phyloP scores from a whole-genome alignment of 2,329 filamentous ascomycete species.

The Claviceps sp. region DNA sequence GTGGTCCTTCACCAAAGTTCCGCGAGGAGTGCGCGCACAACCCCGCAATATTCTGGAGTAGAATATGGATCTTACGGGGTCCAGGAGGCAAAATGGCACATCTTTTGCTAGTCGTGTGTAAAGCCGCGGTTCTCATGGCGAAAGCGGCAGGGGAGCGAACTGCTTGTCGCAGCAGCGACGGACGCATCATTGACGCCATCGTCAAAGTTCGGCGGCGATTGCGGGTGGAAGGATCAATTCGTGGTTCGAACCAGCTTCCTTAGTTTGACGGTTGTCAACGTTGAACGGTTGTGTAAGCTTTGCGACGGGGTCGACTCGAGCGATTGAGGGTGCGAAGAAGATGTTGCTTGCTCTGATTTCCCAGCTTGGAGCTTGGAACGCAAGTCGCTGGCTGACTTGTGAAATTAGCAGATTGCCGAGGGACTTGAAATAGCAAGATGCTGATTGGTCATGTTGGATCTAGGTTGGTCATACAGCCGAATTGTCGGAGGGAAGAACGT shows the following conservation, averaged over 20 bases:
- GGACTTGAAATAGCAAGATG: conserved; percentile 29
- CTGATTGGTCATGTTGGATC: conserved; percentile 28
- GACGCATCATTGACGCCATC: conserved; percentile 46
- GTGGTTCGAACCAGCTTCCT: not conserved
- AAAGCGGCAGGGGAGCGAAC: conserved; percentile 19
- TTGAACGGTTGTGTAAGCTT: not conserved
- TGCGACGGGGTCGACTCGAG: not conserved
- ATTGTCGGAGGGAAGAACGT: conserved; percentile 15
- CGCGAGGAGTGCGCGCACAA: not conserved
- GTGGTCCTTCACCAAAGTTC: not conserved
- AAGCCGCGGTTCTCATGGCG: conserved; percentile 53
- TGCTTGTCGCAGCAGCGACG: conserved; percentile 41
- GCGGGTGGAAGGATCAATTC: not conserved
- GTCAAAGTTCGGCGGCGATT: not conserved
- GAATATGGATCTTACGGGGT: conserved; percentile 52
- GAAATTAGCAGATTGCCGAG: conserved; percentile 32
- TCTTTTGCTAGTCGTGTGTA: conserved; percentile 69
- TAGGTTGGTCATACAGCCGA: conserved; percentile 15
- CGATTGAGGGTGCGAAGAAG: conserved; percentile 1
- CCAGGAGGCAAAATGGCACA: conserved; percentile 73
- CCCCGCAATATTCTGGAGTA: too few species aligned
- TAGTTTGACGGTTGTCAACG: not conserved
- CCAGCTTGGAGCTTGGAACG: conserved; percentile 8
- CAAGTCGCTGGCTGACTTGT: not conserved
- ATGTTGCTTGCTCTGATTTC: not conserved